A percentile compares a stretch with the other conserved stretches of the same genome.
Conservation (phyloP, 345 rosid species). For the Stellera chamaejasme region DNA sequence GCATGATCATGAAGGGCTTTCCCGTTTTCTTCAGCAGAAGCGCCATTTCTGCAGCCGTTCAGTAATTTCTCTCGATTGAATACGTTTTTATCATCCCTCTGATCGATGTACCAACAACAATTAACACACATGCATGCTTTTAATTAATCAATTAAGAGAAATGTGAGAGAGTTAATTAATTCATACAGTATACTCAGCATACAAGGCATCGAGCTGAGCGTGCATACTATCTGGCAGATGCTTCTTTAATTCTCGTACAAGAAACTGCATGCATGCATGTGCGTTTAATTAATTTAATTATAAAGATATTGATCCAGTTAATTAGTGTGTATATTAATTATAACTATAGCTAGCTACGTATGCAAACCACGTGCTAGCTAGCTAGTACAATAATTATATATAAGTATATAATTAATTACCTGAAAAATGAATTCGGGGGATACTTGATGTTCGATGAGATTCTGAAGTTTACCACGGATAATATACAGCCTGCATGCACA, state of each 20-base stretch:
- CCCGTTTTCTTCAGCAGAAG: conserved; percentile 18
- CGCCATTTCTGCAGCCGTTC: conserved; percentile 1
- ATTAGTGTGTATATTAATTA: not conserved
- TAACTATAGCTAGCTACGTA: too few species aligned
- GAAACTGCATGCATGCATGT: conserved; percentile 22
- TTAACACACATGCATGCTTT: not conserved
- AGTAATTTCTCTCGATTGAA: conserved; percentile 14
- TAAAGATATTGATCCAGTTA: not conserved
- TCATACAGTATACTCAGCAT: conserved; percentile 34
- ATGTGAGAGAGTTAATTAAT: not conserved
- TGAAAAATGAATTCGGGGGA: conserved; percentile 35
- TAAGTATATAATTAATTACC: conserved; percentile 16
- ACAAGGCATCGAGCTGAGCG: conserved; percentile 25
- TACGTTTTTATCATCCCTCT: conserved; percentile 20
- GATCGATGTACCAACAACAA: not conserved
- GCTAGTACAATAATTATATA: too few species aligned
- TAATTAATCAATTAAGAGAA: not conserved
- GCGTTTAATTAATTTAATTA: not conserved
- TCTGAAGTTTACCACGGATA: conserved; percentile 47
- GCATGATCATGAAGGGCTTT: conserved; percentile 1
- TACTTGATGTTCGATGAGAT: conserved; percentile 46
- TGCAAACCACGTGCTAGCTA: too few species aligned
- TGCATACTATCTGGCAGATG: conserved; percentile 27
- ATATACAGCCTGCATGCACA: conserved; percentile 39
- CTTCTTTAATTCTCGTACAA: conserved; percentile 38